Base-by-base conservation (phyloP, 495 filamentous ascomycete genomes). In the Aspergillus cavernicola region DNA sequence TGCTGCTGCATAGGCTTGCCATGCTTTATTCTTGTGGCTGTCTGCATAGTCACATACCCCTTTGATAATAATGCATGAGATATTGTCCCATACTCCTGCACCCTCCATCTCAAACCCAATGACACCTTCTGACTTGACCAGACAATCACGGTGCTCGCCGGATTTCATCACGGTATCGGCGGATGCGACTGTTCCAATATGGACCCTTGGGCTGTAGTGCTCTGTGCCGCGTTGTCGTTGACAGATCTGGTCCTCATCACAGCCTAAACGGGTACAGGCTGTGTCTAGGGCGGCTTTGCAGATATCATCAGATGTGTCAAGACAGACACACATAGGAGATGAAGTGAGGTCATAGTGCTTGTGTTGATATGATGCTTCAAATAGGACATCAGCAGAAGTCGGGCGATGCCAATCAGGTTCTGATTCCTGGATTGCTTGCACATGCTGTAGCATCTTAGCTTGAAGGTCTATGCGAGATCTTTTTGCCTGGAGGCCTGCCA, bases 31-130 rank as follows among this genome's bases (percentile, higher is more conserved):
- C 56, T 74, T 76, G 45, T 75, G 73, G 8, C 64, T 64, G 50
- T 76, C 72, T 4, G 67, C 56, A 52, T 75, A 76, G 55, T 76
- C 72, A 53, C 63, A 68, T n/a, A 73, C 66, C 1, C 72, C 72
- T 43, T 67, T 58, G 29, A 76, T 67, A 6, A 74, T 63, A 13
- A 73, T 48, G 48, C 67, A 73, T 48, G 52, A 64, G 40, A 72
- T 67, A 22, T 65, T 46, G 50, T 71, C 52, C 65, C 67, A 72
- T 13, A 76, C 32, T 1, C 74, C 74, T 18, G 74, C 74, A 9
- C 71, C 74, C 58, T 76, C 73, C 66, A 76, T 77, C 35, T 77
- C 73, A 40, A 73, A 63, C 37, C 67, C 72, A 26, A 56, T 52
- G 2, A 60, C 48, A 11, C 55, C 52, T 4, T 55, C 35, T 35